Conservation (phyloP, 2,329 filamentous ascomycete genomes). For the Aureobasidium zeae region DNA sequence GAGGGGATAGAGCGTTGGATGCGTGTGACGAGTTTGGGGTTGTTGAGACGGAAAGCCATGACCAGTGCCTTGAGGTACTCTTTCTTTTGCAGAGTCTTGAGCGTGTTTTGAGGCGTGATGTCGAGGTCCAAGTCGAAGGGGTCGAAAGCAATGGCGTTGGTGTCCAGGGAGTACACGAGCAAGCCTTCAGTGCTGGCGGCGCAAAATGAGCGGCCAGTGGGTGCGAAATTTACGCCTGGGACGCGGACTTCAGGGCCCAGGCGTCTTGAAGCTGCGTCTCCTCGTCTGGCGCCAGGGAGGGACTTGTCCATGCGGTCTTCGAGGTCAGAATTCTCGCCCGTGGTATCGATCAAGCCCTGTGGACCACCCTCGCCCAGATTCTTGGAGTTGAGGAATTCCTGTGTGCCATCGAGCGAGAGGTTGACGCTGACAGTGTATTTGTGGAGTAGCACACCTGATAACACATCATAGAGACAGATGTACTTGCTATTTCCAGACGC, state of each 20-base stretch:
- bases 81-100: conserved; percentile 61
- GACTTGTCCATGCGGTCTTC: conserved; percentile 72
- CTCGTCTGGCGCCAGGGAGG: conserved; percentile 78
- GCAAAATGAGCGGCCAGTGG: conserved; percentile 82
- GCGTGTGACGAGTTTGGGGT: conserved; percentile 66
- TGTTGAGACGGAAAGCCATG: conserved; percentile 95
- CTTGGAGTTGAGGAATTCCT: conserved; percentile 93
- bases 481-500: conserved; percentile 97
- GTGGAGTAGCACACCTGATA: conserved; percentile 81
- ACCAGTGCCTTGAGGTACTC: conserved; percentile 88
- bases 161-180: conserved; percentile 86
- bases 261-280: conserved; percentile 71
- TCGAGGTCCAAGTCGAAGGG: conserved; percentile 93
- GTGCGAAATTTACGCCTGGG: conserved; percentile 74
- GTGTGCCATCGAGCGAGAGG: conserved; percentile 87
- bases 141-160: conserved; percentile 75
- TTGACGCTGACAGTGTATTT: conserved; percentile 96
- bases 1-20: conserved; percentile 80
- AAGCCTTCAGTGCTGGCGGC: conserved; percentile 91
- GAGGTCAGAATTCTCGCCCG: conserved; percentile 78
- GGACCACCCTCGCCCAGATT: conserved; percentile 86
- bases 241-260: conserved; percentile 76
- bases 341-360: conserved; percentile 71
- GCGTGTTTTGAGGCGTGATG: conserved; percentile 67
- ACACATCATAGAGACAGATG: conserved; percentile 93